Percentiles rank a stretch among this genome's conserved stretches.
Conservation (phyloP, 164 flowering plant genomes). For the Protea cynaroides region DNA sequence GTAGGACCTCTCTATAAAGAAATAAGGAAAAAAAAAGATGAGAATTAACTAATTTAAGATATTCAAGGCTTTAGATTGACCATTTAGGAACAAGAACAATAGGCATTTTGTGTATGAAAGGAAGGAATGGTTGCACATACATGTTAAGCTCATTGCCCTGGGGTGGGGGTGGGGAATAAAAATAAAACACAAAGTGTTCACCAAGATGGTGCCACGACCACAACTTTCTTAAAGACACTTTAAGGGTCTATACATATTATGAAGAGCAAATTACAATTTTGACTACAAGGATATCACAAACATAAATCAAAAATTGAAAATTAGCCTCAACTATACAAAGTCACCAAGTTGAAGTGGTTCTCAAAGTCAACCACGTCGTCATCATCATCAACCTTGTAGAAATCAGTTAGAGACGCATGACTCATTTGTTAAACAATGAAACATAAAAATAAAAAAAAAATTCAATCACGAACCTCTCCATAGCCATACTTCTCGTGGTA, state of each 20-base stretch:
- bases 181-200: too few species aligned
- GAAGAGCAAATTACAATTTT: too few species aligned
- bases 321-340: neutral
- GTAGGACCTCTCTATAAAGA: neutral
- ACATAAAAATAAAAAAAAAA: neutral
- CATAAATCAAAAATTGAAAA: neutral
- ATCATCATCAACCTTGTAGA: neutral
- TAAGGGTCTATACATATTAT: too few species aligned
- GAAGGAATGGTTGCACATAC: too few species aligned
- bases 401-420: neutral
- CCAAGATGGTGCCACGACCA: too few species aligned
- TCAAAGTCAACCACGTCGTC: too few species aligned
- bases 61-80: neutral
- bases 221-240: too few species aligned
- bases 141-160: too few species aligned
- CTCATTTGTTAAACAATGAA: neutral
- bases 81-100: neutral
- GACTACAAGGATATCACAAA: neutral
- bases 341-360: neutral
- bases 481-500: slow-evolving; percentile 61
- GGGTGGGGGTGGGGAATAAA: too few species aligned
- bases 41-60: neutral
- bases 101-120: neutral
- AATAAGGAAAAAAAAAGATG: neutral
- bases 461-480: slow-evolving; percentile 37